These are phyloP conservation scores for Neopestalotiopsis sp. DNA, from an alignment of 2,329 filamentous ascomycete species.

Conservation along the genomic window DNA sequence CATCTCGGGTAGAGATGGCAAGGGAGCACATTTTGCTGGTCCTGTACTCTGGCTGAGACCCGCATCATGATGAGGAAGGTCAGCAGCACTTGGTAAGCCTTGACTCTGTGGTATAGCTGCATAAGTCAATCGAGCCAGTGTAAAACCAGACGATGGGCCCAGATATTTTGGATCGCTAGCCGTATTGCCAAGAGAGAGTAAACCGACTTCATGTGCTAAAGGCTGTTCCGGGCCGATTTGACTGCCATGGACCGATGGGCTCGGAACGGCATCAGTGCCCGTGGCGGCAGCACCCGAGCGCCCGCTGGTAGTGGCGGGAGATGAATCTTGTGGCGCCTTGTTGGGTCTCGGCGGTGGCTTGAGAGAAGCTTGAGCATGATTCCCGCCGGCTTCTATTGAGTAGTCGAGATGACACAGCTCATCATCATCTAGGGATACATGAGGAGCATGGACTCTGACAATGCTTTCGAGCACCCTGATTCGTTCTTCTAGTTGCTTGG, in stretches of 20 bases:
- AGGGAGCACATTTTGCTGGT: neutral
- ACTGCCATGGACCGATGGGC: slow-evolving; percentile 12
- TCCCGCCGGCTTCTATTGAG: neutral
- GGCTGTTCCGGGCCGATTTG: slow-evolving; percentile 21
- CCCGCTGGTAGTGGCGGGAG: neutral
- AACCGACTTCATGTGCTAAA: slow-evolving; percentile 30
- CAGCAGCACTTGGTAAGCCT: slow-evolving; percentile 17
- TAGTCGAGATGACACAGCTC: neutral
- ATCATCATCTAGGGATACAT: slow-evolving; percentile 7
- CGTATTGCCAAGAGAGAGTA: slow-evolving; percentile 29
- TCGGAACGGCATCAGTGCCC: neutral
- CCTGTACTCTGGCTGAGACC: slow-evolving; percentile 10
- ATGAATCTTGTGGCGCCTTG: neutral
- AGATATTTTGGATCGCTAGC: slow-evolving; percentile 31
- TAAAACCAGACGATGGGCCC: slow-evolving; percentile 31
- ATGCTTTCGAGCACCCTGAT: slow-evolving; percentile 11
- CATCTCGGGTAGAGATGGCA: slow-evolving; percentile 21
- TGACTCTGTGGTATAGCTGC: slow-evolving; percentile 25
- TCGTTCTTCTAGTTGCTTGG: slow-evolving; percentile 10
- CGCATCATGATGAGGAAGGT: neutral
- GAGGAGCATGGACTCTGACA: neutral
- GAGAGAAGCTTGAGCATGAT: neutral
- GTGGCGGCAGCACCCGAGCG: neutral
- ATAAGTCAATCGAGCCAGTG: slow-evolving; percentile 30
- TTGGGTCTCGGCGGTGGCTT: neutral